Conservation (phyloP, 73 alveolate species). For the Tetrahymena elliotti region DNA sequence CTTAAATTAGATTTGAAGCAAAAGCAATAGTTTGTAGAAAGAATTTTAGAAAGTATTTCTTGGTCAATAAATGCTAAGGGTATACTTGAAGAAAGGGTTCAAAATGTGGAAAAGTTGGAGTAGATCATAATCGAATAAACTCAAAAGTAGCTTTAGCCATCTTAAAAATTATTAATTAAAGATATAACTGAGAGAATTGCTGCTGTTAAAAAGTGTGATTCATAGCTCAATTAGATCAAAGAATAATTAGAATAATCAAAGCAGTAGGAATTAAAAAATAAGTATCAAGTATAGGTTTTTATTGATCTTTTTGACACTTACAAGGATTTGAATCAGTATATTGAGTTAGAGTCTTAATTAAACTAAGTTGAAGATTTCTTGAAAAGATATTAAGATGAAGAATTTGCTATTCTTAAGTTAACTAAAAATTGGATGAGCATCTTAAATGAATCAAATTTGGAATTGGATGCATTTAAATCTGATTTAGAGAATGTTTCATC, state of each 20-base stretch:
- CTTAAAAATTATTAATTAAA: background rate
- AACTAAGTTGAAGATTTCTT: background rate
- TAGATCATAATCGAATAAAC: background rate
- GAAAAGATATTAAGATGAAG: background rate
- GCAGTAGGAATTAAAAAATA: background rate
- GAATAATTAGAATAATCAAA: background rate
- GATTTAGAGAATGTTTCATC: background rate
- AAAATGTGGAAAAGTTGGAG: background rate
- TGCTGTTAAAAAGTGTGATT: background rate
- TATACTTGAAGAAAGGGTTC: background rate
- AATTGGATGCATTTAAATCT: background rate
- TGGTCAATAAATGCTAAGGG: background rate
- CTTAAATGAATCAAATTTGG: background rate
- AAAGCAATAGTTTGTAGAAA: background rate
- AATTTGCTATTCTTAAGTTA: background rate
- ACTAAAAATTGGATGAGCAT: background rate
- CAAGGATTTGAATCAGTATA: background rate
- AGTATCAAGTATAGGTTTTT: background rate
- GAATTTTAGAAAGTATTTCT: background rate
- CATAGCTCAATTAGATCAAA: background rate
- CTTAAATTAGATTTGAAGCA: background rate
- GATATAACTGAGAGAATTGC: background rate
- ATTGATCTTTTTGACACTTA: background rate
- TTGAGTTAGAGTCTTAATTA: background rate
- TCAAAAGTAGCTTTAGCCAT: background rate